Evolutionary conservation across 345 rosid genomes (phyloP).

Genomic region (Eucalyptus caleyi): DNA sequence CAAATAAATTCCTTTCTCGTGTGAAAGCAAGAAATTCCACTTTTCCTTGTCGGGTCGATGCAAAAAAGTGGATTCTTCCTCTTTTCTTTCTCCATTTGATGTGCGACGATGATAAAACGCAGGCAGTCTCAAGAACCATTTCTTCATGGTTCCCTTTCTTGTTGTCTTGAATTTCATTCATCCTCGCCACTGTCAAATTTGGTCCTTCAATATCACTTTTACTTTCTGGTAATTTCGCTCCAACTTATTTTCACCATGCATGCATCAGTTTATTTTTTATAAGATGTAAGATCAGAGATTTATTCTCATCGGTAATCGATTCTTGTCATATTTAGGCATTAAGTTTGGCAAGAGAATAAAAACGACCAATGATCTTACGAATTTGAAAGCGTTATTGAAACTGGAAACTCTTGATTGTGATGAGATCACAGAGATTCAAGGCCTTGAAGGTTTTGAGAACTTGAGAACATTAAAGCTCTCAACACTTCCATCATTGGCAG

Average conservation of each 20-base stretch:
- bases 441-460: neutral
- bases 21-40: neutral
- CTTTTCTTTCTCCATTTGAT: neutral
- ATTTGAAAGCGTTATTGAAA: rapidly evolving
- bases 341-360: no score
- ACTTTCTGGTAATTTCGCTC: neutral
- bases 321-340: no score
- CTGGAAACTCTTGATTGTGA: neutral
- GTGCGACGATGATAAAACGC: neutral
- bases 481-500: neutral
- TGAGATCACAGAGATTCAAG: neutral
- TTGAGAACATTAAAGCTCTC: neutral
- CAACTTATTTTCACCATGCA: neutral
- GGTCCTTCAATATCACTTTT: neutral
- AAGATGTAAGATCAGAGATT: neutral
- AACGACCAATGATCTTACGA: no score
- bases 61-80: neutral
- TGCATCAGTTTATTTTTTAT: neutral
- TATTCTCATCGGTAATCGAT: neutral
- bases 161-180: neutral
- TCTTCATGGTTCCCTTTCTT: neutral
- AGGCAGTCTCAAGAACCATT: neutral
- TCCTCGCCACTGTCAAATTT: neutral
- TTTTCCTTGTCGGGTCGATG: neutral
- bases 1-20: neutral